phyloP scores from a whole-genome alignment of 768 basidiomycete genomes.

The Tephrocybe sp. region DNA sequence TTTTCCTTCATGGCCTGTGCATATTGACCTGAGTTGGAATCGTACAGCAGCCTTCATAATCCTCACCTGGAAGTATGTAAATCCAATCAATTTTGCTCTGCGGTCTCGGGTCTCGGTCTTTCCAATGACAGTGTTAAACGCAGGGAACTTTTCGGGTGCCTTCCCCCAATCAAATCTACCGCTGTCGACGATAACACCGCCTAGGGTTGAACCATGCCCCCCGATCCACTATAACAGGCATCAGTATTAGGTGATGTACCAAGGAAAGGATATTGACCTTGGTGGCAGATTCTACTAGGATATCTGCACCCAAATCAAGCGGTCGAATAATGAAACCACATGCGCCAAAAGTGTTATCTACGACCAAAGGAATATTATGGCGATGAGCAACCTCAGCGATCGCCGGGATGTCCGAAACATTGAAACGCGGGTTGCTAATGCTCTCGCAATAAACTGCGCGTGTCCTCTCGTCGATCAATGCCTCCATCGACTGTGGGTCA shows the following conservation, averaged over 20 bases:
- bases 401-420: background rate
- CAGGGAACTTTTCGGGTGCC: conserved; percentile 64
- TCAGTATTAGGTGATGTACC: conserved; percentile 43
- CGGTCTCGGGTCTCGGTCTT: too few species aligned
- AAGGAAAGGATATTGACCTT: conserved; percentile 45
- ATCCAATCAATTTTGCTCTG: too few species aligned
- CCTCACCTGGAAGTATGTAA: too few species aligned
- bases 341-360: conserved; percentile 79
- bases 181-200: conserved; percentile 69
- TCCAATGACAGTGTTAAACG: conserved; percentile 38
- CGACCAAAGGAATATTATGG: conserved; percentile 68
- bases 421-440: background rate
- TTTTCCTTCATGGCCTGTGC: conserved; percentile 12
- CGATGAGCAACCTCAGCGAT: background rate
- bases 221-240: conserved; percentile 63
- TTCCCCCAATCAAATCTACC: conserved; percentile 70
- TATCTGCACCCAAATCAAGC: conserved; percentile 73
- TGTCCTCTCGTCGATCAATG: background rate
- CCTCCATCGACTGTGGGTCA: background rate
- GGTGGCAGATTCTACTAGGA: conserved; percentile 44
- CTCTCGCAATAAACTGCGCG: background rate
- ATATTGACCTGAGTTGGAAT: too few species aligned
- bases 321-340: conserved; percentile 70
- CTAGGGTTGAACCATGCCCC: conserved; percentile 77
- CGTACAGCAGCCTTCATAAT: too few species aligned